Conservation (phyloP, 345 rosid species). For the Syzygium aromaticum region DNA sequence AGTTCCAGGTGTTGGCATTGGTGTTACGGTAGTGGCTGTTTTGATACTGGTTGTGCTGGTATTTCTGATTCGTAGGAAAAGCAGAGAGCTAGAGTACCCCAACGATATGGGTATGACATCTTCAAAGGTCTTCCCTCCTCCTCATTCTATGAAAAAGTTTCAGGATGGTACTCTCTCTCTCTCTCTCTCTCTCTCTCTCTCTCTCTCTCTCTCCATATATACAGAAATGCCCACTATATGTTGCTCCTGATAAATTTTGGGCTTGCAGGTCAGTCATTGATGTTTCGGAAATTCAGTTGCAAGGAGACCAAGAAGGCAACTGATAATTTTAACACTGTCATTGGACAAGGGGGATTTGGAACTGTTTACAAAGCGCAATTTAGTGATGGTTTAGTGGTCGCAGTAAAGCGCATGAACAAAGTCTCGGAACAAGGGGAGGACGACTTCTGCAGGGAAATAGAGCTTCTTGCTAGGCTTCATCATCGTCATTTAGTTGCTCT, state of each 20-base stretch:
- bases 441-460: conserved; percentile 89
- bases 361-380: conserved; percentile 76
- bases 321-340: conserved; percentile 46
- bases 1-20: conserved; percentile 62
- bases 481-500: conserved; percentile 94
- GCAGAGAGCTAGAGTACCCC: conserved; percentile 48
- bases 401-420: conserved; percentile 76
- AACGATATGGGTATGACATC: conserved; percentile 30
- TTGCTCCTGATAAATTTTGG: not conserved
- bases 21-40: conserved; percentile 49
- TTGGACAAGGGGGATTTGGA: conserved; percentile 94
- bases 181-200: not conserved
- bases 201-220: not conserved
- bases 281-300: conserved; percentile 69
- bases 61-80: conserved; percentile 63
- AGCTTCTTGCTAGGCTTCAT: conserved; percentile 91
- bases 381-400: conserved; percentile 54
- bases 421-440: conserved; percentile 72
- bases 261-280: conserved; percentile 46
- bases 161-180: conserved; percentile 50
- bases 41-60: conserved; percentile 51
- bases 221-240: not conserved
- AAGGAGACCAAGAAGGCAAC: conserved; percentile 82
- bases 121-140: conserved; percentile 39
- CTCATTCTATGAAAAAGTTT: conserved; percentile 39